Conservation (phyloP, 106 monocot species). For the Gastrodia elata region DNA sequence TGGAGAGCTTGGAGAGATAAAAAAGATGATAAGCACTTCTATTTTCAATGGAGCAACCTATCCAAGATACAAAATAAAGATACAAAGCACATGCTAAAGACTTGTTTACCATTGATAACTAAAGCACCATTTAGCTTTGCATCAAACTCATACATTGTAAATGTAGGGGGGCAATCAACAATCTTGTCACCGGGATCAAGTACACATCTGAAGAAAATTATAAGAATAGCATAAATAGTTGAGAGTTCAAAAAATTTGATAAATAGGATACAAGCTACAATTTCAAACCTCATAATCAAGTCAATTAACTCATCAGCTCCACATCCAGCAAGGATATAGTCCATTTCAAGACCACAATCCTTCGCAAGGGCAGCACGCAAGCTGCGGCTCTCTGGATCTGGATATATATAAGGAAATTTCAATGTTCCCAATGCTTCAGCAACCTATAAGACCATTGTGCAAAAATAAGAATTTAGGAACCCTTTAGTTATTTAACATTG, state of each 20-base stretch:
- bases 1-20: background rate
- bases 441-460: slow-evolving; percentile 40
- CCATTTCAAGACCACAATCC: slow-evolving; percentile 81
- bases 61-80: background rate
- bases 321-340: slow-evolving; percentile 92
- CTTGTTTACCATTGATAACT: slow-evolving; percentile 66
- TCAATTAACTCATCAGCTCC: slow-evolving; percentile 99
- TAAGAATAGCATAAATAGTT: background rate
- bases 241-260: background rate
- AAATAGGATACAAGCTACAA: background rate
- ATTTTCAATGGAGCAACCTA: background rate
- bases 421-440: slow-evolving; percentile 72
- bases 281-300: slow-evolving; percentile 84
- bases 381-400: slow-evolving; percentile 86
- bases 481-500: too few species aligned
- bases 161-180: slow-evolving; percentile 96
- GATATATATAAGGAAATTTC: slow-evolving; percentile 92
- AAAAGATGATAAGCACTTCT: background rate
- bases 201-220: slow-evolving; percentile 53
- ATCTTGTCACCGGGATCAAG: slow-evolving; percentile 98
- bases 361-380: slow-evolving; percentile 88
- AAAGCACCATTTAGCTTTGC: slow-evolving; percentile 91
- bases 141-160: slow-evolving; percentile 99
- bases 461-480: too few species aligned
- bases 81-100: background rate